A percentile compares a stretch with the other conserved stretches of the same genome.
Evolutionary conservation across 306 rosid species (phyloP).

Genomic region (Luffa acutangula): DNA sequence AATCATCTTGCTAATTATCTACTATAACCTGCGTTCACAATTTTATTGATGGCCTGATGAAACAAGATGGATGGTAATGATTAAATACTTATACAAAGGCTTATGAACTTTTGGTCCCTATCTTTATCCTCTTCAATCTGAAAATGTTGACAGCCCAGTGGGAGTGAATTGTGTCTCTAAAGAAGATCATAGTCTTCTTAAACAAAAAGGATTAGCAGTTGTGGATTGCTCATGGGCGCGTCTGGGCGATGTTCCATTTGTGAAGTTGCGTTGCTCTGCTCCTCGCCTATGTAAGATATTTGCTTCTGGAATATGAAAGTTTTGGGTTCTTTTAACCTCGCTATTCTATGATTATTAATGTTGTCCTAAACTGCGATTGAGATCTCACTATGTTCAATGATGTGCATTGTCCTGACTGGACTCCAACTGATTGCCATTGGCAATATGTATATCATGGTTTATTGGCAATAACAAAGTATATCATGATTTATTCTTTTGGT

Average conservation of each 20-base stretch:
- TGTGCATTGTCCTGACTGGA: background rate
- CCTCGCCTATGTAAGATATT: conserved; percentile 79
- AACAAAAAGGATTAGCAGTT: conserved; percentile 78
- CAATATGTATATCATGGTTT: background rate
- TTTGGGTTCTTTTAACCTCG: background rate
- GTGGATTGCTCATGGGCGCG: conserved; percentile 99
- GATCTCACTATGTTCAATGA: background rate
- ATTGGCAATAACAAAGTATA: background rate
- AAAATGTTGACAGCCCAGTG: conserved; percentile 60
- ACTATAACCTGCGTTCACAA: background rate
- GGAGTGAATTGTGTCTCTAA: conserved; percentile 80
- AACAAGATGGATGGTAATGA: background rate
- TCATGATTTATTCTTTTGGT: background rate
- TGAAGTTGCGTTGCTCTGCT: conserved; percentile 68
- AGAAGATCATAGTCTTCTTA: conserved; percentile 60
- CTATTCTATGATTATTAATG: background rate
- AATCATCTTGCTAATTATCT: background rate
- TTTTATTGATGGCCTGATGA: background rate
- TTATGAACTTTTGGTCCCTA: background rate
- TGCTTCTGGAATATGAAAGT: background rate
- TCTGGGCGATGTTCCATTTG: conserved; percentile 81
- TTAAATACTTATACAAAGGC: background rate
- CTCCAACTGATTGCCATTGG: background rate
- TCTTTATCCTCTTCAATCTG: background rate
- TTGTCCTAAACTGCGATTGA: background rate